Evolutionary conservation across 768 basidiomycete species (phyloP).

Genomic region (Ephemerocybe angulata): DNA sequence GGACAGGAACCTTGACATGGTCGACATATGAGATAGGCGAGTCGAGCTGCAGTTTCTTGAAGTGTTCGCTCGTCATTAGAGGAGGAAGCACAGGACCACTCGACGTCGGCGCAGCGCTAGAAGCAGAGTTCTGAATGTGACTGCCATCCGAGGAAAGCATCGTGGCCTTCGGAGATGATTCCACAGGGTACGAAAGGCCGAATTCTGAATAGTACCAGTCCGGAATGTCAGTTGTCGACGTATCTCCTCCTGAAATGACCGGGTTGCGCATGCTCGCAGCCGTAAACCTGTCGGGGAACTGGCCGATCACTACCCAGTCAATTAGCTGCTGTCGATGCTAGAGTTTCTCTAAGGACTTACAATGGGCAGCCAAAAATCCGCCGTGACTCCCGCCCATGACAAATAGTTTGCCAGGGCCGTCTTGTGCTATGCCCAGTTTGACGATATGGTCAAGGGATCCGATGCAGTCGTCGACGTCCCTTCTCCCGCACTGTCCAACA

Average conservation of each 20-base stretch:
- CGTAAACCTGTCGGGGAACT: constrained; percentile 56
- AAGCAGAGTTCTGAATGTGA: constrained; percentile 2
- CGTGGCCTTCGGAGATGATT: constrained; percentile 23
- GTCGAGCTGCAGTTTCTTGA: constrained; percentile 38
- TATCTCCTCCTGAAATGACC: constrained; percentile 58
- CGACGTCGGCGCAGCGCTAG: too few relatives aligned
- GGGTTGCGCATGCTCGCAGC: constrained; percentile 68
- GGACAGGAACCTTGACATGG: constrained; percentile 47
- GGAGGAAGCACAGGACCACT: constrained; percentile 14
- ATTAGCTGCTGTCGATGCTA: background rate
- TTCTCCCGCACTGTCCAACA: constrained; percentile 54
- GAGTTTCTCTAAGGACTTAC: constrained; percentile 37
- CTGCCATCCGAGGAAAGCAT: background rate
- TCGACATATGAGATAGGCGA: constrained; percentile 59
- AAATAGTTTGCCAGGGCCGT: constrained; percentile 49
- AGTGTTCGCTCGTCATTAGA: constrained; percentile 44
- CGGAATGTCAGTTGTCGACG: constrained; percentile 59
- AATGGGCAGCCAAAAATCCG: constrained; percentile 58
- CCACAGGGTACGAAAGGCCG: constrained; percentile 39
- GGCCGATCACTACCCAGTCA: constrained; percentile 50
- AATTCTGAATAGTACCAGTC: constrained; percentile 62
- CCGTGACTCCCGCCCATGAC: constrained; percentile 69
- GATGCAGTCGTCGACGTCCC: constrained; percentile 66
- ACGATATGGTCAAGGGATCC: constrained; percentile 51
- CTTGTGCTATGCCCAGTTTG: constrained; percentile 42